These are phyloP conservation scores for Colletotrichum salicis DNA, from an alignment of 2,329 filamentous ascomycete genomes.

Conservation along the genomic window DNA sequence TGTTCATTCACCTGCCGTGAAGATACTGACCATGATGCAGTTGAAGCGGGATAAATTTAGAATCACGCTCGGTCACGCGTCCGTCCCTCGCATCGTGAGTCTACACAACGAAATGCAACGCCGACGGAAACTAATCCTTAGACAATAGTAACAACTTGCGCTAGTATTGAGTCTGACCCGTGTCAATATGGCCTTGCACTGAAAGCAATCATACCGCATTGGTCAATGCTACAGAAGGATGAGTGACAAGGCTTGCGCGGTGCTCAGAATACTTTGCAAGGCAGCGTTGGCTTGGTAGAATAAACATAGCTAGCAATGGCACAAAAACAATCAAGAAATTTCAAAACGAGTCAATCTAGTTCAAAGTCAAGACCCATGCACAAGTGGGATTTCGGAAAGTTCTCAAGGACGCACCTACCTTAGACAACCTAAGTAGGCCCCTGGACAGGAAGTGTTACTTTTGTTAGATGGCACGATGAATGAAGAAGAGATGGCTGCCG, in stretches of 20 bases:
- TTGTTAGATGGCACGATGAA: no score
- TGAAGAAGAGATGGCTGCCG: no score
- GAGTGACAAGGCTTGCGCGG: background rate
- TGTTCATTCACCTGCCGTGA: background rate
- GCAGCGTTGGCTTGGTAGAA: background rate
- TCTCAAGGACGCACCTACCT: background rate
- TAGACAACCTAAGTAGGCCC: background rate
- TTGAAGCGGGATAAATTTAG: constrained; percentile 21
- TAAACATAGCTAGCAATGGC: background rate
- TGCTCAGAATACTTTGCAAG: background rate
- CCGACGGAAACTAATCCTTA: background rate
- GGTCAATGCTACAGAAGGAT: background rate
- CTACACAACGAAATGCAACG: background rate
- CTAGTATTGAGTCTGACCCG: background rate
- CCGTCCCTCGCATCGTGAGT: background rate
- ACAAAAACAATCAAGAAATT: background rate
- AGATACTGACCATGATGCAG: background rate
- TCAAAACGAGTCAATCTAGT: background rate
- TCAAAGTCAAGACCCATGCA: background rate
- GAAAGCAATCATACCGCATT: background rate
- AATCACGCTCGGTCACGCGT: background rate
- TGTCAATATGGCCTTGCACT: background rate
- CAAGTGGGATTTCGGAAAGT: background rate
- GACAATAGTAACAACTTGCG: background rate
- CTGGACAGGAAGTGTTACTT: no score